Evolutionary conservation across 768 basidiomycete genomes (phyloP), one percentile per base, ranked within the genome.

Genomic region (Tylopilus sp.): DNA sequence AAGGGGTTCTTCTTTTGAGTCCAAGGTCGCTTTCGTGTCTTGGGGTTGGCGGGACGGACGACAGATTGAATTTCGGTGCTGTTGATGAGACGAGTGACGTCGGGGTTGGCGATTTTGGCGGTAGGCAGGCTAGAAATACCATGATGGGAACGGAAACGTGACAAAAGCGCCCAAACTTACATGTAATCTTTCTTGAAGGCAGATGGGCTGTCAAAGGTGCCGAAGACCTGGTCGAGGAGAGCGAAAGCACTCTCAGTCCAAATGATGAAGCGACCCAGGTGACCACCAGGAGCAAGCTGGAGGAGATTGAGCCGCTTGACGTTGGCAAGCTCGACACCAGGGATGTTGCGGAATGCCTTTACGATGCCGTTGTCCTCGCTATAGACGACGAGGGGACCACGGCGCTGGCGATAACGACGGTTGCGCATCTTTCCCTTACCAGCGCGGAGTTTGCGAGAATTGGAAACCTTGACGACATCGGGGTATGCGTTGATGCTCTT

Each of bases 1-100:
- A 97, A 82, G 47, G 95, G 93, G 80, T 97, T 98, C 88, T 98
- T 98, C 89, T 94, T 94, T 78, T 98, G 95, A 57, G 93, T 91
- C 91, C 90, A 94, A 54, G 94, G 93, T 67, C 95, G 87, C 75
- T 95, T 97, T 74, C 88, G 86, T 55, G 75, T 68, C 73, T 91
- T 88, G 57, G 83, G 76, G 61, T 88, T 88, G 52, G 91, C 93
- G 48, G 89, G 89, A 65, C 95, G 92, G 64, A 97, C 82, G 66
- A 97, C 88, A 40, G 95, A 88, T 74, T 99, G 97, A 70, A 99
- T 97, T 77, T 98, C 97, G 56, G 88, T 85, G 70, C 90, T 93
- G 83, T 98, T 95, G 81, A 98, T 99, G 67, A 98, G 76, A 58
- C 95, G 89, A 61, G 95, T 95, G 62, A 98, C 86, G 64, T 99